Evolutionary conservation across 2,329 filamentous ascomycete species (phyloP), one percentile per base, ranked within the genome.

Genomic region (Alternaria sp.): DNA sequence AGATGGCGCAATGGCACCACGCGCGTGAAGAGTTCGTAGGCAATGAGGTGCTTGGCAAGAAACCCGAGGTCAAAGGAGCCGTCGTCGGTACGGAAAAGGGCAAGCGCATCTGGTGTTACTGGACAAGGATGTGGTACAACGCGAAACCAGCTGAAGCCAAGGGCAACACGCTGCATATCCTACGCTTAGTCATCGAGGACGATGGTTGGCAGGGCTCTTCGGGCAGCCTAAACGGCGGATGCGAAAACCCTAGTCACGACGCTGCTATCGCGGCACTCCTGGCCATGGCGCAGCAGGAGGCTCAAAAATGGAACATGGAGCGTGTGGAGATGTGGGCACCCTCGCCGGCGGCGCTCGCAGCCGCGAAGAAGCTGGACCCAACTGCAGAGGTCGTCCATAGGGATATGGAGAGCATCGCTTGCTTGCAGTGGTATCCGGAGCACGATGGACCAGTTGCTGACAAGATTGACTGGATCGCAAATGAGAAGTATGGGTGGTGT

Each of bases 301-400:
- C 93, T 2, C 78, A 81, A 3, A 81, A 86, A 56, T 96, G 91
- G 90, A 80, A 85, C 42, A 86, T 92, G 79, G 81, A 83, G 39
- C 83, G 86, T 44, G 86, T 97, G 3, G 85, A 93, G 73, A 81
- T 94, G 51, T 98, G 94, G 94, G 96, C 95, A 72, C 93, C 93
- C 0, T 84, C 84, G 4, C 80, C 85, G 74, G 74, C 72, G 62
- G 74, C 77, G 11, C 55, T 83, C 29, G 75, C 76, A 28, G 82
- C 79, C 40, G 80, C 77, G 10, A 69, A 72, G 63, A 66, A 63
- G 14, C 68, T 89, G 39, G 77, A 88, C 1, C 76, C 81, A 37
- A 72, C 69, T 26, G 77, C 80, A 2, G 82, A 81, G 8, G 66
- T 92, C 14, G 72, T 83, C 21, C 80, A 85, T 54, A 80, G 91